Conservation (phyloP, 495 filamentous ascomycete species). For the Podospora pseudocomata region DNA sequence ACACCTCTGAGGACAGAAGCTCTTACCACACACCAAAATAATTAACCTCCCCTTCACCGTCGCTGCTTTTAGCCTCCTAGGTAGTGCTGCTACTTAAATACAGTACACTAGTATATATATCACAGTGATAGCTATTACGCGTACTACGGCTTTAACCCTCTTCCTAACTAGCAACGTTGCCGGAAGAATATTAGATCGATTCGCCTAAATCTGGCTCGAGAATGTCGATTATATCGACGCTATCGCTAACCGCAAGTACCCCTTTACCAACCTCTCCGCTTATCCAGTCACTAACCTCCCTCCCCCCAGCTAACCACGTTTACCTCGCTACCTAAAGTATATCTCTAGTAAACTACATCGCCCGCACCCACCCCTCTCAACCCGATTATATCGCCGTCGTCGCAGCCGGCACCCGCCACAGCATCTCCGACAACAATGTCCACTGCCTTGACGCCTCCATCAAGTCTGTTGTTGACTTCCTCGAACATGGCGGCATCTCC, state of each 20-base stretch:
- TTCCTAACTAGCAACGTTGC: slow-evolving; percentile 59
- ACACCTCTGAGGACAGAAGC: background rate
- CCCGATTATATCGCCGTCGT: slow-evolving; percentile 65
- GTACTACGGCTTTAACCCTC: slow-evolving; percentile 20
- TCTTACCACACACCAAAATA: background rate
- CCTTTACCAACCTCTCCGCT: background rate
- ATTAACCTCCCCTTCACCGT: background rate
- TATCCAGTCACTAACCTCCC: background rate
- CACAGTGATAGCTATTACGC: slow-evolving; percentile 11
- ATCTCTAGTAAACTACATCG: slow-evolving; percentile 60
- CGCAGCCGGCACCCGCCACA: slow-evolving; percentile 60
- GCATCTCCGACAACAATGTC: slow-evolving; percentile 63
- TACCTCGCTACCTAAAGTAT: slow-evolving; percentile 62
- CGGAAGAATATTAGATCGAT: slow-evolving; percentile 63
- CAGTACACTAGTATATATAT: slow-evolving; percentile 21
- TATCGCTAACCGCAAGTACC: slow-evolving; percentile 13
- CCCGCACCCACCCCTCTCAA: slow-evolving; percentile 38
- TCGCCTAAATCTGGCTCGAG: slow-evolving; percentile 68
- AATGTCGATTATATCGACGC: slow-evolving; percentile 57
- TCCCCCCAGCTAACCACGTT: slow-evolving; percentile 20
- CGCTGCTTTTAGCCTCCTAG: slow-evolving; percentile 8
- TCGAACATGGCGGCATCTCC: slow-evolving; percentile 63
- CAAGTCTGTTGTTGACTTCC: slow-evolving; percentile 65
- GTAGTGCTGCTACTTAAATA: slow-evolving; percentile 12
- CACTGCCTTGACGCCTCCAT: slow-evolving; percentile 55